Evolutionary conservation across 2,329 filamentous ascomycete genomes (phyloP), one percentile per base, ranked within the genome.

Genomic region (Sporothrix variecibatus): DNA sequence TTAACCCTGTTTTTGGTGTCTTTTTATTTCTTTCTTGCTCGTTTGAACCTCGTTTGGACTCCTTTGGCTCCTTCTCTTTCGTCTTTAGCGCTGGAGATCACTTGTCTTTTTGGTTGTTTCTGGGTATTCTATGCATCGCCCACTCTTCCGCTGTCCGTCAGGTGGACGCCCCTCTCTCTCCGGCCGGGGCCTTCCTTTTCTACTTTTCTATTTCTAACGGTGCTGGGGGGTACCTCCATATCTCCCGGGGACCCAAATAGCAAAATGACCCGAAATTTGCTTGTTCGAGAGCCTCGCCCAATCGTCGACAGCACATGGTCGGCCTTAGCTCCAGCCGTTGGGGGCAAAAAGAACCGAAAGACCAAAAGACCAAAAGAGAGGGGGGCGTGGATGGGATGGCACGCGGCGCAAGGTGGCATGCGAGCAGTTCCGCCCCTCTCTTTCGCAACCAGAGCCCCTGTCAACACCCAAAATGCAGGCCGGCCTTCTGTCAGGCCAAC

Each of bases 271-370:
- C 12, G 51, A 38, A 46, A 31, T 23, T 46, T 31, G 40, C 65
- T 28, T 73, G 20, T 56, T 67, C 71, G 46, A 56, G 60, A 65
- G 38, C 71, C 49, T 76, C 58, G 71, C 68, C 75, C 75, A 76
- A 76, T 76, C 71, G 67, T 73, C 73, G 58, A 43, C 68, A 72
- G 43, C 73, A 75, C 73, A 76, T 75, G 75, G 38, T 26, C 62
- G 20, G 26, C 31, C 56, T 26, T 65, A 56, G 64, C 64, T 69
- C 58, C 34, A 28, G 46, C 60, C 17, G 68, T 58, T 49, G 68
- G 31, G 51, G 40, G 43, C 11, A 5, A 20, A 17, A 46, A 34
- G 34, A 34, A 7, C 17, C 28, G 20, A 38, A 23, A 60, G 31
- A 26, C 34, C 23, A 26, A 26, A 26, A 20, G 31, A 28, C n/a